phyloP scores from a whole-genome alignment of 2,329 filamentous ascomycete species.

The Epichloe sp. region DNA sequence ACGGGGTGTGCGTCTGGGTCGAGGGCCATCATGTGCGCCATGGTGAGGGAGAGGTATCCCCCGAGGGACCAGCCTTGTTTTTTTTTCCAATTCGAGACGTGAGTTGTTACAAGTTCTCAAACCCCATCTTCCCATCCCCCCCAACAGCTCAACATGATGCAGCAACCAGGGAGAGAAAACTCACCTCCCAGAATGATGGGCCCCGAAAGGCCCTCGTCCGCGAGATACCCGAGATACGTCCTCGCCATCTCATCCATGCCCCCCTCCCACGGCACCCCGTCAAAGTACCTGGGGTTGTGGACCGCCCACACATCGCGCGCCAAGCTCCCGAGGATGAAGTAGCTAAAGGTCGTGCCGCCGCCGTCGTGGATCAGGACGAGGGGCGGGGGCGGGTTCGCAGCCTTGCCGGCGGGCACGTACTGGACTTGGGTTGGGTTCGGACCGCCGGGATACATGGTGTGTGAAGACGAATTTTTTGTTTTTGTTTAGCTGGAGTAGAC shows the following conservation, averaged over 20 bases:
- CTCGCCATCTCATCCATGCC: conserved; percentile 18
- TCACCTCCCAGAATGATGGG: conserved; percentile 15
- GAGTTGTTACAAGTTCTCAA: no score
- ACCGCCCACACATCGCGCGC: conserved; percentile 19
- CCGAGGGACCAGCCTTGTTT: conserved; percentile 18
- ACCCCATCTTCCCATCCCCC: no score
- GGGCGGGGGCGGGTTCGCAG: conserved; percentile 9
- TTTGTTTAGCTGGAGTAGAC: not conserved
- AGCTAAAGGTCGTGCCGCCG: conserved; percentile 18
- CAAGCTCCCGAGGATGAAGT: conserved; percentile 15
- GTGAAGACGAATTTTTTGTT: no score
- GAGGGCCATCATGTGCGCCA: conserved; percentile 14
- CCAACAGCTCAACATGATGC: not conserved
- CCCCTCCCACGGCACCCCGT: conserved; percentile 13
- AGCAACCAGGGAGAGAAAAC: not conserved
- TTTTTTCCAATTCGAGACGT: not conserved
- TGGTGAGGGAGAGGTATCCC: conserved; percentile 15
- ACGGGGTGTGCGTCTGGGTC: conserved; percentile 11
- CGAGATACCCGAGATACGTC: conserved; percentile 15
- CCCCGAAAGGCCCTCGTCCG: conserved; percentile 12
- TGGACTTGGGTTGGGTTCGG: conserved; percentile 15
- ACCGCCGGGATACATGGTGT: conserved; percentile 11
- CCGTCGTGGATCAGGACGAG: conserved; percentile 19
- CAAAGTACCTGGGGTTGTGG: conserved; percentile 17
- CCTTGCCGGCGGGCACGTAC: conserved; percentile 8